These are phyloP conservation scores for Alternaria brassicicola DNA, from an alignment of 2,329 filamentous ascomycete species.

Conservation along the genomic window DNA sequence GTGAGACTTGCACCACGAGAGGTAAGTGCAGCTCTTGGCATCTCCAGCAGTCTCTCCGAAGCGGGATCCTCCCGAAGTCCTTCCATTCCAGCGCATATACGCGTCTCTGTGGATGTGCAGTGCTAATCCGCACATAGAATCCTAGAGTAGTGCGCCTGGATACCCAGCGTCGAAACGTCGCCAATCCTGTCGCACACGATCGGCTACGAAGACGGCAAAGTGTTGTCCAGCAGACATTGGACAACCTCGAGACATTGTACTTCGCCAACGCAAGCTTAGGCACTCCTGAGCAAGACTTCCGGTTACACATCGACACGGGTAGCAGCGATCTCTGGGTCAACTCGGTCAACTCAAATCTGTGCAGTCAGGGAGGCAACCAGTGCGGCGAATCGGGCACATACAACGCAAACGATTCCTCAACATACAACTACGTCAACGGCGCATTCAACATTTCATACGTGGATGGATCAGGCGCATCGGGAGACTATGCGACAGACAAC, in stretches of 20 bases:
- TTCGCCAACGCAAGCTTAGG: slow-evolving; percentile 64
- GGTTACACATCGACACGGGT: slow-evolving; percentile 66
- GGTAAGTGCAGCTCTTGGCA: slow-evolving; percentile 43
- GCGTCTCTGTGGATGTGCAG: background rate
- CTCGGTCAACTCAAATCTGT: slow-evolving; percentile 65
- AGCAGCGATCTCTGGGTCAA: slow-evolving; percentile 72
- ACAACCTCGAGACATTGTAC: slow-evolving; percentile 66
- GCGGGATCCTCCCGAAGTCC: slow-evolving; percentile 20
- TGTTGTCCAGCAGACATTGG: slow-evolving; percentile 56
- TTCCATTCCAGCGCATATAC: background rate
- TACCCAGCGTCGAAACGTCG: slow-evolving; percentile 56
- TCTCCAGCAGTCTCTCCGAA: slow-evolving; percentile 20
- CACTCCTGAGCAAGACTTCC: slow-evolving; percentile 61
- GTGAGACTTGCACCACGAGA: slow-evolving; percentile 41
- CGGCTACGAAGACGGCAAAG: slow-evolving; percentile 50
- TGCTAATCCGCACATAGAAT: slow-evolving; percentile 33
- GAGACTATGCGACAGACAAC: slow-evolving; percentile 81
- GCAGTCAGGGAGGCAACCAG: slow-evolving; percentile 54
- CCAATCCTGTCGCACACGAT: slow-evolving; percentile 56
- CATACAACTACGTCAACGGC: slow-evolving; percentile 74
- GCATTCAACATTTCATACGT: slow-evolving; percentile 89
- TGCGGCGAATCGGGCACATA: slow-evolving; percentile 72
- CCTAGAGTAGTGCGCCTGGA: slow-evolving; percentile 58
- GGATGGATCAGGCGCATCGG: slow-evolving; percentile 76
- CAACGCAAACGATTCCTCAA: slow-evolving; percentile 72